Evolutionary conservation across 306 rosid genomes (phyloP), one percentile per base, ranked within the genome.

Genomic region (Hippophae gyantsensis): DNA sequence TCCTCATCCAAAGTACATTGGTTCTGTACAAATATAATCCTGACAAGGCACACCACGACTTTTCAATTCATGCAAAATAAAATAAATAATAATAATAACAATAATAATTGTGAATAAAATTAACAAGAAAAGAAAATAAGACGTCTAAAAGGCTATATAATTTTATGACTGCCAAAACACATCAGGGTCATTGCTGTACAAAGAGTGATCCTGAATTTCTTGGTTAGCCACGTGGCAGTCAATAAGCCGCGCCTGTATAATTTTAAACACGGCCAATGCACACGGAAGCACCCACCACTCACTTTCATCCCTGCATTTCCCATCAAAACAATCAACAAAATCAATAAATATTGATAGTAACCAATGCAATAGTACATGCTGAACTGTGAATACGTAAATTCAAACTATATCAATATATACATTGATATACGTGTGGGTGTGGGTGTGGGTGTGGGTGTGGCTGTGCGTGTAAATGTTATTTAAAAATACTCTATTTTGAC

Each of bases 221-320:
- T 79, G 99, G 77, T 88, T 92, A 23, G 99, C 96, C 54, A 84
- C 87, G 43, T 88, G 99, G 68, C 73, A 71, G 72, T 88, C 92
- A 43, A 92, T 77, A 43, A 92, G 93, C 3, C 89, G 88, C 1
- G 89, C 86, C 76, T 92, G 96, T 69, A 92, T 73, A 12, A 88
- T 47, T 76, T 92, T 92, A 70, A 89, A 85, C 54, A 84, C 64
- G 14, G 82, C 79, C 66, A 92, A 78, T 52, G 95, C 88, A 52
- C 78, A 73, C 61, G 99, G 96, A 76, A 88, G 96, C 79, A 92
- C 76, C 99, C 99, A 92, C 96, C 99, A 92, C 70, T 85, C 99
- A 70, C 93, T 92, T 76, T 80, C 99, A 76, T 92, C 96, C 96
- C 99, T 89, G 87, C 75, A 63, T 64, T 73, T 32, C 42, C 64